phyloP scores from a whole-genome alignment of 345 rosid genomes.

The Dipteronia sinensis region DNA sequence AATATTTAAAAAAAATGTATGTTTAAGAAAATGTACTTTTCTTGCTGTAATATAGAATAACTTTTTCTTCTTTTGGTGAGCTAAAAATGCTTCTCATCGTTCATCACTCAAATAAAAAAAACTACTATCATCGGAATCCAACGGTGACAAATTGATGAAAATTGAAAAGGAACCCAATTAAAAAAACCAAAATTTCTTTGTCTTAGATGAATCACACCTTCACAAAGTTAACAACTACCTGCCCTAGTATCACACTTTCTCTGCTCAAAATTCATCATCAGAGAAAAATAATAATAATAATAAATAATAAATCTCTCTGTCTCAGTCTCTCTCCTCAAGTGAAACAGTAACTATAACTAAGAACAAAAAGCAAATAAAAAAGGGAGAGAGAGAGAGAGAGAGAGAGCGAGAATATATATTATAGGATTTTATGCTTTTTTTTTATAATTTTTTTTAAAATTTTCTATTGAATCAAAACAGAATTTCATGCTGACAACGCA shows the following conservation, averaged over 20 bases:
- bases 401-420: neutral
- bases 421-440: neutral
- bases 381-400: neutral
- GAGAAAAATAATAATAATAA: too few species aligned
- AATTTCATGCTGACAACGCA: constrained; percentile 29
- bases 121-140: neutral
- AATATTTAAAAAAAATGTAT: too few species aligned
- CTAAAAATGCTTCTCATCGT: too few species aligned
- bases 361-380: neutral
- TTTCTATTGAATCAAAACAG: neutral
- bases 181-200: neutral
- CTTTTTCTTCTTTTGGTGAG: too few species aligned
- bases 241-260: neutral
- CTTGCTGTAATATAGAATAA: too few species aligned
- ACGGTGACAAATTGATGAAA: neutral
- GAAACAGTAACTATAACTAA: neutral
- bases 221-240: neutral
- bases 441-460: neutral
- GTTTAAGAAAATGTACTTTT: too few species aligned
- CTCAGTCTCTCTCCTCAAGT: too few species aligned
- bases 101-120: neutral
- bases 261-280: neutral
- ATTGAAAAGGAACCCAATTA: neutral
- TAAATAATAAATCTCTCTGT: too few species aligned
- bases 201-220: too few species aligned